Percentiles rank a stretch among this genome's conserved stretches.
Evolutionary conservation across 805 yeast genomes (phyloP).

Genomic region (Monosporozyma unispora): DNA sequence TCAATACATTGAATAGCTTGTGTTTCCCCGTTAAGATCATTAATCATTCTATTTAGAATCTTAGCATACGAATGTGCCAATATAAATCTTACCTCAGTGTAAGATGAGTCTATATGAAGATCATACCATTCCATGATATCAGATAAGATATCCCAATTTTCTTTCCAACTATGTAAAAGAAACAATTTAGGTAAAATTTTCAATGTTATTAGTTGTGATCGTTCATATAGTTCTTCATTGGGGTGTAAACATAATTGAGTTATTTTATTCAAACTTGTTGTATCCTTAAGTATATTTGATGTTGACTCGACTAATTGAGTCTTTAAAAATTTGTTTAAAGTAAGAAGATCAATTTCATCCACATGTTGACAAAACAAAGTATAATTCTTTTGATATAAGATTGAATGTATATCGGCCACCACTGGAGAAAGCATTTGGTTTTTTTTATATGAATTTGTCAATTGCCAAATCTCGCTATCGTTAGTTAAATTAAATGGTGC

Average conservation of each 20-base stretch:
- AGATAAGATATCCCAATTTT: slow-evolving; percentile 36
- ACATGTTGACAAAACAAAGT: background rate
- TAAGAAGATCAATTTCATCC: slow-evolving; percentile 8
- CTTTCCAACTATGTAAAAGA: slow-evolving; percentile 14
- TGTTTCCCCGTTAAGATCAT: slow-evolving; percentile 18
- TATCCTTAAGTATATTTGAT: background rate
- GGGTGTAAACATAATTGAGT: background rate
- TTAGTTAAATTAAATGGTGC: slow-evolving; percentile 60
- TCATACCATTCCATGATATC: slow-evolving; percentile 42
- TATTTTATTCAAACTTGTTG: background rate
- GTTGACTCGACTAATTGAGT: background rate
- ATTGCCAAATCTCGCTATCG: slow-evolving; percentile 30
- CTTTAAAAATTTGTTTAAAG: slow-evolving; percentile 15
- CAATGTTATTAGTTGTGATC: background rate
- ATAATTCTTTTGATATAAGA: slow-evolving; percentile 22
- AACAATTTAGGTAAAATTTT: slow-evolving; percentile 23
- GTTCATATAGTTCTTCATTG: background rate
- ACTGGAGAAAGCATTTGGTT: slow-evolving; percentile 37
- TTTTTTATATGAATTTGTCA: slow-evolving; percentile 28
- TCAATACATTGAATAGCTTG: slow-evolving; percentile 19
- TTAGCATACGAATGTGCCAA: slow-evolving; percentile 59
- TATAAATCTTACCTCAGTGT: slow-evolving; percentile 51
- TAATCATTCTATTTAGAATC: slow-evolving; percentile 30
- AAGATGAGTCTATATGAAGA: slow-evolving; percentile 36
- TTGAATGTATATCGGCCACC: slow-evolving; percentile 25